Base-by-base conservation (phyloP, 2,329 filamentous ascomycete genomes). In the Colletotrichum viniferum region DNA sequence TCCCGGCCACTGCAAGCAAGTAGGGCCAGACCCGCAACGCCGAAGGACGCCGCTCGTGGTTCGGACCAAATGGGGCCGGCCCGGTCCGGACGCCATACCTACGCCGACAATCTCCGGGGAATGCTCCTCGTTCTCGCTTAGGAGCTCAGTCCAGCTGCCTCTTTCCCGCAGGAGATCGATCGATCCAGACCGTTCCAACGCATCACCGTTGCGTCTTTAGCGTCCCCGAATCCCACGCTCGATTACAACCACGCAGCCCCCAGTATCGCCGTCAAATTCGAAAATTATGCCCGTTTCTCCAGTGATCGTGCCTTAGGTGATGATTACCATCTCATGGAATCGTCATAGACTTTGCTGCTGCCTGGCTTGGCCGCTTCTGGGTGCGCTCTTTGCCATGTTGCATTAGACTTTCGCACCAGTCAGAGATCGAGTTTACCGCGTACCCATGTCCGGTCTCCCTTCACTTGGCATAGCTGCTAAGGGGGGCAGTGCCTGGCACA, bases 291-390 rank as follows among this genome's bases (percentile, higher is more conserved):
- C 43, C 43, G 0, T 1, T 21, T 52, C n/a, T 52, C 43, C n/a
- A 24, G 43, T 21, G 43, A 52, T 52, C 43, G 43, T 36, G 58
- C 26, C 30, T 38, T 18, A 24, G 38, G 66, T 64, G 48, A 70
- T 56, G 65, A 52, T 63, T 34, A 32, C 38, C 18, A 4, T 4
- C 36, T n/a, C 48, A 71, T 72, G 24, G 66, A 63, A 16, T 72
- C 60, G 71, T 74, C 71, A 74, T 74, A 62, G 73, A 74, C 65
- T 26, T 30, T 21, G 24, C 55, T 26, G 36, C 61, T 43, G 68
- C 72, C 60, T 61, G 62, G 61, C 61, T 30, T 52, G 68, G 52
- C 58, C 60, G 18, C 13, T 30, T n/a, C 14, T 28, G 61, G n/a
- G 21, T 36, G 43, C 62, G 21, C 55, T 30, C n/a, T 58, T 26